Evolutionary conservation across 371 early-diverging fungal species (phyloP).

Genomic region (Lichtheimia hyalospora): DNA sequence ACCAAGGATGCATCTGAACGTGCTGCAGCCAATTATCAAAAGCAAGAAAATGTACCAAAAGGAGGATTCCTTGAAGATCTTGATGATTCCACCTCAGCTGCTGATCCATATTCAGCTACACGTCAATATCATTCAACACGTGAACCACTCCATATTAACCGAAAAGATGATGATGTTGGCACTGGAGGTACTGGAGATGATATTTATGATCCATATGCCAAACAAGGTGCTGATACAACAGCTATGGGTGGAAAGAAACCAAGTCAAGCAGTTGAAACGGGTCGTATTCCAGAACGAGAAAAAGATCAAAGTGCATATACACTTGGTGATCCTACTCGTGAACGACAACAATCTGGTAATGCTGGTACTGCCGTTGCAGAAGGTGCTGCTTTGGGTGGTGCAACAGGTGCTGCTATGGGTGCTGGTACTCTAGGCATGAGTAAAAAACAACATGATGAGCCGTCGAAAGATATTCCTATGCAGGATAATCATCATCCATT

Average conservation of each 20-base stretch:
- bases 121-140: background rate
- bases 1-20: background rate
- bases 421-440: background rate
- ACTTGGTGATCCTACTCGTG: background rate
- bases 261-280: background rate
- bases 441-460: background rate
- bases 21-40: background rate
- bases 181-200: no score
- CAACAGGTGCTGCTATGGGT: background rate
- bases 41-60: background rate
- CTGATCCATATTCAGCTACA: background rate
- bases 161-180: no score
- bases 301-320: background rate
- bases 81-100: background rate
- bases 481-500: background rate
- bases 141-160: no score
- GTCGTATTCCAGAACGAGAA: background rate
- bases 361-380: background rate
- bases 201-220: no score
- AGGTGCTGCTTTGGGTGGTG: constrained; percentile 1
- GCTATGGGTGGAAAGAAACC: background rate
- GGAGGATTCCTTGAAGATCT: background rate
- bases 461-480: background rate
- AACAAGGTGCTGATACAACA: background rate
- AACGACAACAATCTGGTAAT: background rate